A percentile compares a stretch with the other conserved stretches of the same genome.
These are phyloP conservation scores for Candida succiphila DNA, from an alignment of 805 yeast species.

Conservation along the genomic window DNA sequence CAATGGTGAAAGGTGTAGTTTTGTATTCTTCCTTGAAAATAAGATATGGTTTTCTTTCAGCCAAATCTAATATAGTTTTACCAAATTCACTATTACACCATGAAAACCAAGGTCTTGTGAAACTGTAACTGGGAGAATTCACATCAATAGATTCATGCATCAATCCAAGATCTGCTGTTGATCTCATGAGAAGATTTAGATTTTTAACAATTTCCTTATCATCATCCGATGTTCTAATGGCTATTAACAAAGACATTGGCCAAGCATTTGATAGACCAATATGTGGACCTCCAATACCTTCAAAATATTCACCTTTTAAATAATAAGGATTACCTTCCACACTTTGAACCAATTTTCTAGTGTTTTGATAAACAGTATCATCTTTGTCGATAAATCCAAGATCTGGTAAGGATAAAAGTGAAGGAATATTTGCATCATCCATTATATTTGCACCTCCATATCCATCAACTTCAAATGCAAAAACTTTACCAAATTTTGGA, in stretches of 20 bases:
- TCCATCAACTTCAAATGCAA: constrained; percentile 86
- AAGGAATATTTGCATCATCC: constrained; percentile 92
- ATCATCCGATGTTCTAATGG: constrained; percentile 64
- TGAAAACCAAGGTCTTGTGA: constrained; percentile 84
- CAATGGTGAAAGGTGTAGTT: constrained; percentile 4
- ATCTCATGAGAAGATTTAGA: constrained; percentile 40
- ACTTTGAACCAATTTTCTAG: constrained; percentile 65
- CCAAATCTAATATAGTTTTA: constrained; percentile 71
- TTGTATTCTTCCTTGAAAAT: constrained; percentile 40
- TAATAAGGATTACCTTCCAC: constrained; percentile 73
- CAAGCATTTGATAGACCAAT: constrained; percentile 74
- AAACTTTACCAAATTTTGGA: constrained; percentile 62
- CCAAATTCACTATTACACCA: constrained; percentile 94
- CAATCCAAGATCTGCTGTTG: constrained; percentile 68
- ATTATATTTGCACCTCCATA: constrained; percentile 63
- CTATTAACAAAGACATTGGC: constrained; percentile 81
- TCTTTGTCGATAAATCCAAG: constrained; percentile 46
- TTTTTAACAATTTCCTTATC: constrained; percentile 54
- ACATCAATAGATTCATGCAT: constrained; percentile 80
- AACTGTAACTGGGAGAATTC: constrained; percentile 38
- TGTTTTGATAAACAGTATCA: constrained; percentile 63
- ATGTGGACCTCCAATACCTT: constrained; percentile 89
- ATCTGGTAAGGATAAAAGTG: constrained; percentile 71
- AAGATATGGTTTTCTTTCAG: constrained; percentile 62
- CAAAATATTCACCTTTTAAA: constrained; percentile 48